These are phyloP conservation scores for Boletus rubroflammeus DNA, from an alignment of 768 basidiomycete genomes.

Conservation along the genomic window DNA sequence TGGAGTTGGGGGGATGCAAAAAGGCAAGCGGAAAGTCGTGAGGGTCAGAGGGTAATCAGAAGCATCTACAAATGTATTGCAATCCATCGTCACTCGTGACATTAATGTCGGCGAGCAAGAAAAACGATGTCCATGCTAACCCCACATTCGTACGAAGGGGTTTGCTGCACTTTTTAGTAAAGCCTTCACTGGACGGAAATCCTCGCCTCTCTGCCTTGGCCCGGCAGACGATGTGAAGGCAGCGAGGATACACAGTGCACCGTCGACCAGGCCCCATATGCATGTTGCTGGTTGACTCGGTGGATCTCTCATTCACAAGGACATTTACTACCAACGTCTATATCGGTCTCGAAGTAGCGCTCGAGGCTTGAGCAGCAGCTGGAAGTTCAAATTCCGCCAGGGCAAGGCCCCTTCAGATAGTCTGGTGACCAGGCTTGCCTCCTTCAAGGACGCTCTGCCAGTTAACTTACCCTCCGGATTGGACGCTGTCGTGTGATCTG, in stretches of 20 bases:
- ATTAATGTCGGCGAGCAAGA: background rate
- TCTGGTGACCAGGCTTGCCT: background rate
- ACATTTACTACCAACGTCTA: too few species aligned
- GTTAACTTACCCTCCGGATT: background rate
- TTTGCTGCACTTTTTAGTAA: background rate
- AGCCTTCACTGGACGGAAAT: background rate
- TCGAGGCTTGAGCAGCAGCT: background rate
- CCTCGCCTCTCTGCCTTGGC: background rate
- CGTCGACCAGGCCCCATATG: too few species aligned
- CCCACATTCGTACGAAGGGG: too few species aligned
- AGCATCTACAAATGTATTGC: slow-evolving; percentile 22
- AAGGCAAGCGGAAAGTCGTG: slow-evolving; percentile 80
- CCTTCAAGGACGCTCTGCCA: background rate
- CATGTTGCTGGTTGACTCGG: too few species aligned
- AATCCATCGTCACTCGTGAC: slow-evolving; percentile 1
- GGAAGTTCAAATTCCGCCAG: background rate
- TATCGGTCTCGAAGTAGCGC: background rate
- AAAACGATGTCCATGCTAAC: too few species aligned
- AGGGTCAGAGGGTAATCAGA: slow-evolving; percentile 55
- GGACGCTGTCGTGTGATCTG: background rate
- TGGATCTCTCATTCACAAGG: too few species aligned
- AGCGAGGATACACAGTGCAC: too few species aligned
- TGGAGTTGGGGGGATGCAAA: slow-evolving; percentile 39
- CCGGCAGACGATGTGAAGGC: background rate
- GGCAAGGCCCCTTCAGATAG: background rate